Evolutionary conservation across 148 eudicot species (phyloP), one percentile per base, ranked within the genome.

Genomic region (Rhododendron vialii): DNA sequence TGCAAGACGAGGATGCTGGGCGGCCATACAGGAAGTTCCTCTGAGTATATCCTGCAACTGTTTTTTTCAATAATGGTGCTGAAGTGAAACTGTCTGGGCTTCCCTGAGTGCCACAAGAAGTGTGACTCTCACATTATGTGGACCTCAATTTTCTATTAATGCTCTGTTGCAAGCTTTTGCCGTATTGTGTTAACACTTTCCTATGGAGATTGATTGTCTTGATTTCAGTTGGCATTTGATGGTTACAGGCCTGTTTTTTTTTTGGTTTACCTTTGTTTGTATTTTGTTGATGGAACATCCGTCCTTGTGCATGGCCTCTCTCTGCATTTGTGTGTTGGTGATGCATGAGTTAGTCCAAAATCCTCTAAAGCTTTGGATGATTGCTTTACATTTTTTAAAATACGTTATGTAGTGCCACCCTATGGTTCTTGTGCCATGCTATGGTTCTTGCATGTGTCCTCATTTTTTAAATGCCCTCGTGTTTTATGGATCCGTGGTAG

Each of bases 1-100:
- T 93, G 98, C 95, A 92, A 90, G 98, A 95, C 47, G 98, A 95
- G 91, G 98, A 95, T 86, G 94, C 94, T 77, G 94, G 94, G 87
- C 90, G 98, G 88, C 95, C 98, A 41, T 88, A 92, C 88, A 88
- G 98, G 87, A 95, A 95, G 89, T 95, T 95, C 88, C 85, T 92
- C 89, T 91, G 86, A 90, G 86, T 69, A 73, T 61, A 73, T 61
- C 78, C 71, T 73, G 41, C 73, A 7, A 9, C 47, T 4, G n/a
- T 33, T 33, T 73, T 15, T 33, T 81, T 26, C 41, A 93, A 89
- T 90, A 90, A 91, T 75, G 87, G 91, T 80, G 83, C 33, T 59
- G 84, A 35, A 84, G 69, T 22, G 57, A 81, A 74, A 63, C 84
- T 61, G 33, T 1, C 71, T 24, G 71, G 28, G 71, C 71, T n/a